Percentiles rank a stretch among this genome's conserved stretches.
Conservation (phyloP, 768 basidiomycete genomes). For the Mycena epipterygia region DNA sequence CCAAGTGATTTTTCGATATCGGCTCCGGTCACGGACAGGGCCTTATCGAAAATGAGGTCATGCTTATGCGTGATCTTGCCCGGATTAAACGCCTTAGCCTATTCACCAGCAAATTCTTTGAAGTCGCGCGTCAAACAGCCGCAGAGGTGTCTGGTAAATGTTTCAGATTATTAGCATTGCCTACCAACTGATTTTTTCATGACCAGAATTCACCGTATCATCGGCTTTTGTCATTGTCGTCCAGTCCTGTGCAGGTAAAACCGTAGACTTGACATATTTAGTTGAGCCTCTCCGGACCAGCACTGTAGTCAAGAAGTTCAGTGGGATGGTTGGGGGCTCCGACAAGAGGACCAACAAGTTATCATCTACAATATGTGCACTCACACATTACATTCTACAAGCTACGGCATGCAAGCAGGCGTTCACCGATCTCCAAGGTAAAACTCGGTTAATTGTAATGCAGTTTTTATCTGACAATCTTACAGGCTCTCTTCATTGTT, state of each 20-base stretch:
- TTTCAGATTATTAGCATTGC: background rate
- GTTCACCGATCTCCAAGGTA: conserved; percentile 5
- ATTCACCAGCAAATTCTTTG: background rate
- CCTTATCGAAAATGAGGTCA: background rate
- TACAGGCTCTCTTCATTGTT: background rate
- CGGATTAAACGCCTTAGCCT: background rate
- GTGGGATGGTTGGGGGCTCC: background rate
- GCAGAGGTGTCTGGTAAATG: background rate
- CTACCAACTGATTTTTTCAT: background rate
- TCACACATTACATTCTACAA: background rate
- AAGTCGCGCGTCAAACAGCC: background rate
- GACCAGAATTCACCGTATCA: background rate
- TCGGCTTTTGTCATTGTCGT: background rate
- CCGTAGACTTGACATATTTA: background rate
- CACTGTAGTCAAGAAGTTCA: conserved; percentile 1
- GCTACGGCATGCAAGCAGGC: background rate
- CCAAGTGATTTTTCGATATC: background rate
- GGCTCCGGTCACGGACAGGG: background rate
- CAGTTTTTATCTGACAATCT: no score
- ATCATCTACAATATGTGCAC: background rate
- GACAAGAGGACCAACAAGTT: background rate
- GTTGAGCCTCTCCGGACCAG: background rate
- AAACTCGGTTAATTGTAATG: no score
- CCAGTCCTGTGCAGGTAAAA: background rate
- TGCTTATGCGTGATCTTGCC: background rate